These are phyloP conservation scores for Talaromyces sp. DNA, from an alignment of 2,329 filamentous ascomycete genomes.

Conservation along the genomic window DNA sequence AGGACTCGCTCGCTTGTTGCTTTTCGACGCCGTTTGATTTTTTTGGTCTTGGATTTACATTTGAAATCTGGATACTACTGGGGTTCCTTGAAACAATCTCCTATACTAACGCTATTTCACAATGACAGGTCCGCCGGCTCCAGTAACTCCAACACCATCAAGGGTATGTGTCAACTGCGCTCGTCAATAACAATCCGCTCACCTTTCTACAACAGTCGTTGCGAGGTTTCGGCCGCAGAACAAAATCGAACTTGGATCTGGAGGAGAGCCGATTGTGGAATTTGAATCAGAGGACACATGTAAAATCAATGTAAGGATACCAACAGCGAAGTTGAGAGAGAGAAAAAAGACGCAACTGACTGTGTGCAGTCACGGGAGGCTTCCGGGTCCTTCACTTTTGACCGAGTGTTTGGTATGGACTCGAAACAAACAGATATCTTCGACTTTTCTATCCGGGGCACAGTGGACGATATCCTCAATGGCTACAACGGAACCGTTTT, in stretches of 20 bases:
- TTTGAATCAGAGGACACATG: slow-evolving; percentile 90
- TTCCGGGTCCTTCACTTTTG: slow-evolving; percentile 86
- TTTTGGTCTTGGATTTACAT: not conserved
- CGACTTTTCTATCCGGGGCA: slow-evolving; percentile 92
- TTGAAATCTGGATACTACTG: not conserved
- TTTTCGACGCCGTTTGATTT: not conserved
- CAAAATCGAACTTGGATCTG: slow-evolving; percentile 82
- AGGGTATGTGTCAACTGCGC: slow-evolving; percentile 38
- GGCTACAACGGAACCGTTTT: slow-evolving; percentile 99
- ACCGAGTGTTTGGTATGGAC: slow-evolving; percentile 93
- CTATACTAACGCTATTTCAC: not conserved
- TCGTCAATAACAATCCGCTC: slow-evolving; percentile 1
- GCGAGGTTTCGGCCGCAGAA: slow-evolving; percentile 98
- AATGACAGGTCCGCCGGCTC: not conserved
- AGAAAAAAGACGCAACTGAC: not conserved
- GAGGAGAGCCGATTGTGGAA: slow-evolving; percentile 83
- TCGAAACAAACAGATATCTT: slow-evolving; percentile 91
- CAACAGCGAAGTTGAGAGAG: not conserved
- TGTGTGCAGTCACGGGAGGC: slow-evolving; percentile 69
- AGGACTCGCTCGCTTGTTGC: slow-evolving; percentile 16
- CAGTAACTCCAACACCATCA: slow-evolving; percentile 45
- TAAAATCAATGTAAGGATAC: slow-evolving; percentile 62
- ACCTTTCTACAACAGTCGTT: slow-evolving; percentile 58
- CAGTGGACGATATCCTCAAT: slow-evolving; percentile 96
- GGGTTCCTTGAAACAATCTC: not conserved